Conservation (phyloP, 768 basidiomycete genomes). For the Thelephora ganbajun region DNA sequence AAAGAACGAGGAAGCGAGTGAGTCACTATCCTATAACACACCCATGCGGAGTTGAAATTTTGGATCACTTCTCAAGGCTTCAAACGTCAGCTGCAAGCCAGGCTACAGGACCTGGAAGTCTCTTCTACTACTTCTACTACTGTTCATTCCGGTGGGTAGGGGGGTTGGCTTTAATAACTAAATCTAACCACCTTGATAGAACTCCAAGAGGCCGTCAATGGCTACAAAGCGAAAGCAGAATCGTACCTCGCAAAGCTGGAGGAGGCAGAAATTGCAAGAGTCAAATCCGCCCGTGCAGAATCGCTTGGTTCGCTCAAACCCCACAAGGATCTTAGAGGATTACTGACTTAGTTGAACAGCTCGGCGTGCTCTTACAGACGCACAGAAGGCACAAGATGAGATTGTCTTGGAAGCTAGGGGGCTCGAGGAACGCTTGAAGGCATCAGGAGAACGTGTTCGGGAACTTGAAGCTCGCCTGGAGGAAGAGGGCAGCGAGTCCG, state of each 20-base stretch:
- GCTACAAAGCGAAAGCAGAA: conserved; percentile 50
- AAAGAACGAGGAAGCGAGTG: conserved; percentile 49
- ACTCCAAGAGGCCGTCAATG: conserved; percentile 46
- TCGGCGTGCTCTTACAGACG: conserved; percentile 44
- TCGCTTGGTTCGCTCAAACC: conserved; percentile 30
- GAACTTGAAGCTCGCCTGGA: conserved; percentile 54
- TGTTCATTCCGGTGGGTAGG: conserved; percentile 37
- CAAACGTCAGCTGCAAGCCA: conserved; percentile 43
- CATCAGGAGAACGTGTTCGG: conserved; percentile 35
- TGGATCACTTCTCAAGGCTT: conserved; percentile 25
- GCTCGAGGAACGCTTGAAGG: conserved; percentile 32
- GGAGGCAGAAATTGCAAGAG: conserved; percentile 52
- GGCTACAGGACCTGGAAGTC: conserved; percentile 51
- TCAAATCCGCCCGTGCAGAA: conserved; percentile 51
- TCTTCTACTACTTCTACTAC: conserved; percentile 43
- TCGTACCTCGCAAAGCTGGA: conserved; percentile 47
- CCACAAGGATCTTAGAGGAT: not conserved
- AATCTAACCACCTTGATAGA: conserved; percentile 22
- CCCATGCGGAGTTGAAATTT: too few species aligned
- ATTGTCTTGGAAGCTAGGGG: conserved; percentile 37
- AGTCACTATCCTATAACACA: conserved; percentile 4
- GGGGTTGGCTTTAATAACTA: not conserved
- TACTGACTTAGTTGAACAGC: conserved; percentile 22
- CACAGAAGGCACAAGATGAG: conserved; percentile 43
- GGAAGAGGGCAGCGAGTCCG: conserved; percentile 52